Evolutionary conservation across 2,329 filamentous ascomycete species (phyloP), one percentile per base, ranked within the genome.

Genomic region (Xylariaceae sp.): DNA sequence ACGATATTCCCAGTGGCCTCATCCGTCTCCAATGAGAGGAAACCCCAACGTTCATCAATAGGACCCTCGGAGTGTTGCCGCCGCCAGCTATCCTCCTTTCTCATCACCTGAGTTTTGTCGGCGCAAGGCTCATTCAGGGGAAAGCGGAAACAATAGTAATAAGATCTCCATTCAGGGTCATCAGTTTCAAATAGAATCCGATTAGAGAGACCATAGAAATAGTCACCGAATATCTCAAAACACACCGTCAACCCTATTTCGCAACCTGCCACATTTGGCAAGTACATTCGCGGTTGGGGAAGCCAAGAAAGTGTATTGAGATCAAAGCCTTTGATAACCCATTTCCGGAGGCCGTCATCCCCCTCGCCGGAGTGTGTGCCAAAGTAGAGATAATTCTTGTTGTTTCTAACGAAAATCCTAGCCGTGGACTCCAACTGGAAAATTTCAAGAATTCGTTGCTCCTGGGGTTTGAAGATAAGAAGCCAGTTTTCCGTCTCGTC

Each of bases 21-120:
- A 54, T 88, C 81, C 32, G 73, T 74, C 26, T 81, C 77, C 1
- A 91, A 71, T 3, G 78, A 78, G 3, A 92, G 71, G 53, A 83
- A 80, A 0, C 81, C 86, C 87, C 87, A 92, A 2, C 85, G 79
- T 61, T 90, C 84, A 60, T 91, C 86, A 15, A 90, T 83, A 0
- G 85, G 80, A 0, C 87, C 87, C 66, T 91, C 87, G 26, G 72
- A 73, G 60, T 89, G 84, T 47, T 86, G 76, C 15, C 87, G 80
- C 7, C 87, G 76, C 79, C 84, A 89, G 42, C 85, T 76, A 18
- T 73, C 70, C 41, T 68, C 63, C 51, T 76, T 75, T n/a, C 72
- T 70, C 56, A 72, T 71, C 34, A 68, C 67, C 57, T 78, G 71
- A n/a, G 75, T 59, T 7, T 63, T 66, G 1, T 66, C 67, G 8